Evolutionary conservation across 495 filamentous ascomycete species (phyloP).

Genomic region (Darksidea phi): DNA sequence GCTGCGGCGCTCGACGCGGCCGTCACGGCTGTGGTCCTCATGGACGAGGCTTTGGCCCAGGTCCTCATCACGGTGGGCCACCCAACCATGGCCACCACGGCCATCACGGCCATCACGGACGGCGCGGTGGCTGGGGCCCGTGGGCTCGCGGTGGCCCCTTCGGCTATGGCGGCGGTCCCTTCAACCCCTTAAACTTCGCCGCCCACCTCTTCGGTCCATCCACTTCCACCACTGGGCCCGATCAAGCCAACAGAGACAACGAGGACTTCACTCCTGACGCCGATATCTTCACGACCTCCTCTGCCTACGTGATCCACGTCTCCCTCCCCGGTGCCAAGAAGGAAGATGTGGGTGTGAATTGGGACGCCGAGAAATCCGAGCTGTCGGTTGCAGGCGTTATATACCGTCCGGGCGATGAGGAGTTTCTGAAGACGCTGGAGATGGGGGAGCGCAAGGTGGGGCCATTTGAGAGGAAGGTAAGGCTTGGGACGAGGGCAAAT

Average conservation of each 20-base stretch:
- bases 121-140: constrained; percentile 38
- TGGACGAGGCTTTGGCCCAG: constrained; percentile 23
- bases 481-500: constrained; percentile 53
- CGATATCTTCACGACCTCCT: constrained; percentile 69
- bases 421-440: constrained; percentile 63
- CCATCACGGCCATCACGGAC: constrained; percentile 47
- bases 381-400: constrained; percentile 69
- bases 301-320: constrained; percentile 64
- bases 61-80: constrained; percentile 20
- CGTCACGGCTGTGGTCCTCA: constrained; percentile 6
- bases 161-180: constrained; percentile 24
- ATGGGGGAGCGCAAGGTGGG: constrained; percentile 67
- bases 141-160: constrained; percentile 28
- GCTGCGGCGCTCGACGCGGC: constrained; percentile 19
- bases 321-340: constrained; percentile 76
- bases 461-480: constrained; percentile 68
- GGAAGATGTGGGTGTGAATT: constrained; percentile 73
- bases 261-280: constrained; percentile 62
- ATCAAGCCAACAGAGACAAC: constrained; percentile 17
- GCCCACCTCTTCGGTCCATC: constrained; percentile 34
- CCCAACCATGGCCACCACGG: constrained; percentile 22
- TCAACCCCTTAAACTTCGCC: constrained; percentile 30
- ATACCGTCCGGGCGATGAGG: constrained; percentile 68
- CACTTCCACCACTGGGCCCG: not conserved
- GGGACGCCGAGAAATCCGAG: constrained; percentile 63